Conservation (phyloP, 2,329 filamentous ascomycete species). For the Botryosphaeria dothidea region DNA sequence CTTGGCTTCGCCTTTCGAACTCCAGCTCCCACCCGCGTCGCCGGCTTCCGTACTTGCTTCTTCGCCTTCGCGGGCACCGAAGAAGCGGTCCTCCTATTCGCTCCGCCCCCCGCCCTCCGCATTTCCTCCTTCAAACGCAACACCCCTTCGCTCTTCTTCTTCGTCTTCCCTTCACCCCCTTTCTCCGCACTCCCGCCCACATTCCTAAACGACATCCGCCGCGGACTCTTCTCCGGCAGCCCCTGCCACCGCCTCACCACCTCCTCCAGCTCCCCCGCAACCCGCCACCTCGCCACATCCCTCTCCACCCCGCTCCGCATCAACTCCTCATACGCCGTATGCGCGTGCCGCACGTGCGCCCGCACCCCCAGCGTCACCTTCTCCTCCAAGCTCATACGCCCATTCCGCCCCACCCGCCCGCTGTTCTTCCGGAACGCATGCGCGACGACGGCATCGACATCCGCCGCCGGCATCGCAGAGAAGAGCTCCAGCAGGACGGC, state of each 20-base stretch:
- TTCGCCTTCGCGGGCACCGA: neutral
- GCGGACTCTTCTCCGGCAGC: neutral
- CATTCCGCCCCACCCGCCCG: conserved; percentile 50
- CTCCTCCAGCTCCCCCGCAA: conserved; percentile 26
- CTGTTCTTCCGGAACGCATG: conserved; percentile 50
- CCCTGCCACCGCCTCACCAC: conserved; percentile 28
- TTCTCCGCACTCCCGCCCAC: neutral
- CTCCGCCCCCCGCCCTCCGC: neutral
- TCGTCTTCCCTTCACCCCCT: neutral
- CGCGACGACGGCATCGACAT: conserved; percentile 38
- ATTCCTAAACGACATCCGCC: neutral
- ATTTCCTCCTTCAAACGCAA: too few species aligned
- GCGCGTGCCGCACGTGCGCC: conserved; percentile 51
- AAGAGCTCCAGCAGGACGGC: conserved; percentile 42
- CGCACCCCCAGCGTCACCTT: conserved; percentile 50
- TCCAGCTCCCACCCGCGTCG: neutral
- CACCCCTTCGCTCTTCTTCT: neutral
- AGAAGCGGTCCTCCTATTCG: neutral
- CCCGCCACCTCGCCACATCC: conserved; percentile 28
- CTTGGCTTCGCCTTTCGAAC: neutral
- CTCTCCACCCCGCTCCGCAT: conserved; percentile 25
- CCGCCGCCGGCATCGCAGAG: conserved; percentile 41
- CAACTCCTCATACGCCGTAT: conserved; percentile 51
- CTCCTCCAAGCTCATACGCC: conserved; percentile 37
- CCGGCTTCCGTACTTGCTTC: neutral